Evolutionary conservation across 2,329 filamentous ascomycete genomes (phyloP), one percentile per base, ranked within the genome.

Genomic region (Grosmannia serpens): DNA sequence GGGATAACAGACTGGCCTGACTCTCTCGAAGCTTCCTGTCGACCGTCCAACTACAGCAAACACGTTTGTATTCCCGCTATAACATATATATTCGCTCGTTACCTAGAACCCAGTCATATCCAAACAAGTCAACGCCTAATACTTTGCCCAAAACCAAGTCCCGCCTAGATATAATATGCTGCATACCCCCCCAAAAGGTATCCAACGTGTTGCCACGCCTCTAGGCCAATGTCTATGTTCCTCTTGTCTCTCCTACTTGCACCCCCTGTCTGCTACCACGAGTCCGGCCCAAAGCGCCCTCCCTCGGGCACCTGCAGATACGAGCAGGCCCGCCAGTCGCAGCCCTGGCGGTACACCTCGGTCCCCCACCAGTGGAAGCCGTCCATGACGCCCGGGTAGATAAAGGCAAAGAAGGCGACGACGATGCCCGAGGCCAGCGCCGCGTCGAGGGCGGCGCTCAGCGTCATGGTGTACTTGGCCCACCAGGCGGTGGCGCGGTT

Each of bases 401-500:
- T 80, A 63, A 95, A 87, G 1, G 84, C 88, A 66, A 95, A 92
- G 69, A 95, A 95, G 29, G 94, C 85, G 4, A 92, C 81, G 11
- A 95, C 84, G 41, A 94, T 85, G 31, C 88, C 88, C 66, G 91
- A 88, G 0, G 90, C 89, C 24, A 95, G 75, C 1, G 89, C 89
- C 1, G 87, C 91, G 68, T 95, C 90, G 58, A 95, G 77, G 1
- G 88, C 90, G 0, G 89, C 89, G 59, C 86, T 89, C 56, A 95
- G 75, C 4, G 89, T 91, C 88, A 95, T 94, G 47, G 88, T 92
- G 70, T 95, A 95, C 71, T 95, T 94, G 53, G 83, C 84, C 90
- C 90, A 95, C 90, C 90, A 95, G 1, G 82, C 84, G 33, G 77
- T 77, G 29, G 83, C 86, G 26, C 86, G 77, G 41, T 82, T 82